Evolutionary conservation across 2,329 filamentous ascomycete genomes (phyloP).

Genomic region (Hypoxylon sp.): DNA sequence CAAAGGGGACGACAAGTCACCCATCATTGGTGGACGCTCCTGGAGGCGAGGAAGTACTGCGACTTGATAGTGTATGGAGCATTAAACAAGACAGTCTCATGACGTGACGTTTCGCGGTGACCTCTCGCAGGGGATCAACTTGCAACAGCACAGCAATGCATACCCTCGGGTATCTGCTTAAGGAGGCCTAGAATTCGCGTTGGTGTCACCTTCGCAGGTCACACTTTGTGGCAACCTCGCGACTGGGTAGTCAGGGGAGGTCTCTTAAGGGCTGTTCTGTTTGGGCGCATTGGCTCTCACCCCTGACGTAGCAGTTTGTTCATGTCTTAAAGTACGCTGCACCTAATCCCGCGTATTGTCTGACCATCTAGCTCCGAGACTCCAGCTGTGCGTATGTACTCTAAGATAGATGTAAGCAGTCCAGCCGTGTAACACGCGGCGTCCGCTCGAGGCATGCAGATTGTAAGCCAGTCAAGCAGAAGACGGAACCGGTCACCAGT

Average conservation of each 20-base stretch:
- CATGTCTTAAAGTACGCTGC: conserved; percentile 32
- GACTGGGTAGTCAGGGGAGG: conserved; percentile 19
- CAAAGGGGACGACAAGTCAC: conserved; percentile 35
- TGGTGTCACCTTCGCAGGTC: conserved; percentile 26
- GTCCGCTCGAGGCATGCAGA: conserved; percentile 16
- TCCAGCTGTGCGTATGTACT: conserved; percentile 9
- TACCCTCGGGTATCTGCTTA: conserved; percentile 35
- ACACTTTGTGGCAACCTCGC: conserved; percentile 29
- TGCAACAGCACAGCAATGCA: conserved; percentile 36
- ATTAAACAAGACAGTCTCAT: conserved; percentile 36
- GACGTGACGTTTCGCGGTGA: conserved; percentile 36
- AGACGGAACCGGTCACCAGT: conserved; percentile 5
- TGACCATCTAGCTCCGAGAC: conserved; percentile 18
- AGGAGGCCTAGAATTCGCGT: conserved; percentile 23
- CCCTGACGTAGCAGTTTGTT: conserved; percentile 20
- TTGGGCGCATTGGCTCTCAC: conserved; percentile 15
- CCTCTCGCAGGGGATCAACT: conserved; percentile 17
- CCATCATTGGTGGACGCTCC: conserved; percentile 40
- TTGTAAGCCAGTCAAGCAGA: conserved; percentile 9
- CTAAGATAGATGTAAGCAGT: conserved; percentile 25
- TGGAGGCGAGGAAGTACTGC: conserved; percentile 40
- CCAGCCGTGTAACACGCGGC: conserved; percentile 28
- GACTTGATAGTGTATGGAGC: conserved; percentile 33
- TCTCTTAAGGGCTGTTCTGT: conserved; percentile 15
- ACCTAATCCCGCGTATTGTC: conserved; percentile 25